These are phyloP conservation scores for Claviceps paspali DNA, from an alignment of 2,329 filamentous ascomycete species.

Conservation along the genomic window DNA sequence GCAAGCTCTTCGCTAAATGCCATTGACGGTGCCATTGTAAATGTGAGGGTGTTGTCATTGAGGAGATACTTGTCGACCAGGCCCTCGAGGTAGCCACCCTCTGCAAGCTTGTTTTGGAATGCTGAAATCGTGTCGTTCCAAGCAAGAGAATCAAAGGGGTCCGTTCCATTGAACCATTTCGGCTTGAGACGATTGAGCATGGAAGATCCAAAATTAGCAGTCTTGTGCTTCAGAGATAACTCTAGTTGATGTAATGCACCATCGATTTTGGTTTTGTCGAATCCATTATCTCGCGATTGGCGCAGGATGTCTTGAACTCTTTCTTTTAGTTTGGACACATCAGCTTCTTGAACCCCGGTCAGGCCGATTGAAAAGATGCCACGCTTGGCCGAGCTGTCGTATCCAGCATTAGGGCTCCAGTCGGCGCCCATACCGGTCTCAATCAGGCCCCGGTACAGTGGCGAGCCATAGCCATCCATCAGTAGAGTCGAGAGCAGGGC, in stretches of 20 bases:
- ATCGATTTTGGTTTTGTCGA: slow-evolving; percentile 81
- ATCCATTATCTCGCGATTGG: slow-evolving; percentile 58
- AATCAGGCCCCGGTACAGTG: slow-evolving; percentile 75
- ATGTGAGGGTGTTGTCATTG: slow-evolving; percentile 73
- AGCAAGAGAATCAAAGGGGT: slow-evolving; percentile 78
- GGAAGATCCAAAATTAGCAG: slow-evolving; percentile 82
- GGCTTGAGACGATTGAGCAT: slow-evolving; percentile 79
- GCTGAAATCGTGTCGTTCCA: slow-evolving; percentile 80
- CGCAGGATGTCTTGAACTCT: slow-evolving; percentile 58
- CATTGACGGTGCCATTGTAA: slow-evolving; percentile 82
- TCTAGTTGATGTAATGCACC: slow-evolving; percentile 90
- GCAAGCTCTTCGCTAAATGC: slow-evolving; percentile 60
- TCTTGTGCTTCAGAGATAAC: slow-evolving; percentile 89
- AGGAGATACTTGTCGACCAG: slow-evolving; percentile 82
- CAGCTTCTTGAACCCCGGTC: slow-evolving; percentile 71
- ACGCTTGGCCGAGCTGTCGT: slow-evolving; percentile 60
- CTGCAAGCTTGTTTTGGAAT: slow-evolving; percentile 63
- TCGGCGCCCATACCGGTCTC: slow-evolving; percentile 83
- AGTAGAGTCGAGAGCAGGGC: slow-evolving; percentile 69
- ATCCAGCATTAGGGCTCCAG: slow-evolving; percentile 89
- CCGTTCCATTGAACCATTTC: slow-evolving; percentile 88
- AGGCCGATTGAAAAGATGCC: slow-evolving; percentile 84
- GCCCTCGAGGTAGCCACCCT: slow-evolving; percentile 68
- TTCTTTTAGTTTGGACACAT: slow-evolving; percentile 62
- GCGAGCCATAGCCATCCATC: slow-evolving; percentile 90